A percentile compares a stretch with the other conserved stretches of the same genome.
Conservation (phyloP, 352 stramenopile genomes). For the Phytophthora sojae region DNA sequence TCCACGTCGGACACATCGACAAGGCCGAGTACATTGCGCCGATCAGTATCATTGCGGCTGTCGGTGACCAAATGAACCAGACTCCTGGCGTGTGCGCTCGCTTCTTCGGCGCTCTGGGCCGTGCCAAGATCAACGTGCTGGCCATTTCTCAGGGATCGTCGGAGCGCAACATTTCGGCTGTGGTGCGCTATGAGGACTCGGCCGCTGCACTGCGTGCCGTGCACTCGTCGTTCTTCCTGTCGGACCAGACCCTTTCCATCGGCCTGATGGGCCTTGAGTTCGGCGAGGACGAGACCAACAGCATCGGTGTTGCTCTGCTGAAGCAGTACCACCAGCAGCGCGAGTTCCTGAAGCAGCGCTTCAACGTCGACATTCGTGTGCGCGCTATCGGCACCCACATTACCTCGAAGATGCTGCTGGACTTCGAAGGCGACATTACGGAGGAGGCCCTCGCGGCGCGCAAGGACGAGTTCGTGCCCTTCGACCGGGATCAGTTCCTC, state of each 20-base stretch:
- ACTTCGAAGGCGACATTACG: slow-evolving; percentile 66
- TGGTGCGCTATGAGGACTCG: slow-evolving; percentile 91
- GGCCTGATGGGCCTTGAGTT: slow-evolving; percentile 91
- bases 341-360: slow-evolving; percentile 82
- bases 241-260: slow-evolving; percentile 93
- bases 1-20: slow-evolving; percentile 85
- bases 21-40: slow-evolving; percentile 87
- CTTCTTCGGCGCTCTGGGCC: slow-evolving; percentile 95
- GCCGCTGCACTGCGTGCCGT: slow-evolving; percentile 92
- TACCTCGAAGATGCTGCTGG: slow-evolving; percentile 68
- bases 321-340: slow-evolving; percentile 87
- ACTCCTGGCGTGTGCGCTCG: slow-evolving; percentile 92
- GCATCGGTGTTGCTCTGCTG: slow-evolving; percentile 89
- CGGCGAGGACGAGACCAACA: slow-evolving; percentile 43
- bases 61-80: slow-evolving; percentile 95
- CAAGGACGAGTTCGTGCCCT: slow-evolving; percentile 45
- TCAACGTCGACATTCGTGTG: slow-evolving; percentile 87
- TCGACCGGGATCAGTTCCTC: slow-evolving; percentile 77
- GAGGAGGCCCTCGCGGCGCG: slow-evolving; percentile 46
- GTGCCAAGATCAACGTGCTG: slow-evolving; percentile 95
- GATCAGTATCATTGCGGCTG: slow-evolving; percentile 95
- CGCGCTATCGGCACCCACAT: slow-evolving; percentile 77
- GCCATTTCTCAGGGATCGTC: slow-evolving; percentile 95
- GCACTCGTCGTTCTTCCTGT: slow-evolving; percentile 96
- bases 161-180: slow-evolving; percentile 96